Percentiles rank a stretch among this genome's conserved stretches.
phyloP scores from a whole-genome alignment of 2,329 filamentous ascomycete species.

The Cercospora berteroae region DNA sequence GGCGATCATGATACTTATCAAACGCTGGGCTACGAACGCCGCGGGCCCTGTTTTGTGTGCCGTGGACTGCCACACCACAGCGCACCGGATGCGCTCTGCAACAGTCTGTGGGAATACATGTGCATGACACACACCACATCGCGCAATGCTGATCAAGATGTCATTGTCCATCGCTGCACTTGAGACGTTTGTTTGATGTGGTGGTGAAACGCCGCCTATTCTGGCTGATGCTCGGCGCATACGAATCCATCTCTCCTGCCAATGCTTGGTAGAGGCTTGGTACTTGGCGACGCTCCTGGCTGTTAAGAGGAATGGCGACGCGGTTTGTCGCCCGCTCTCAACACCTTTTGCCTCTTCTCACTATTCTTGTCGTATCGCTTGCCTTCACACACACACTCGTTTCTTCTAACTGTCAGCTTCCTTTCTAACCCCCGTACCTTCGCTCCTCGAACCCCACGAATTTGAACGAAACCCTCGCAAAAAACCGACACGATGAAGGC shows the following conservation, averaged over 20 bases:
- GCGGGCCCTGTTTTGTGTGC: background rate
- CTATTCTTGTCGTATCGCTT: conserved; percentile 3
- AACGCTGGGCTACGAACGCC: background rate
- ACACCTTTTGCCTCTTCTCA: conserved; percentile 11
- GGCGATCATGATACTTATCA: background rate
- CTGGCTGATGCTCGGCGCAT: conserved; percentile 10
- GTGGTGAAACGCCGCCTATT: conserved; percentile 2
- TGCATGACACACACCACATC: background rate
- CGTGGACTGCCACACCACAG: background rate
- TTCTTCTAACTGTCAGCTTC: conserved; percentile 8
- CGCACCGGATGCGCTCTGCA: background rate
- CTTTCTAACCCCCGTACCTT: background rate
- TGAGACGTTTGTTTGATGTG: background rate
- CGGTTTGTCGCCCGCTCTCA: background rate
- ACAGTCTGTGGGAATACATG: background rate
- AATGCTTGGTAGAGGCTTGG: conserved; percentile 13
- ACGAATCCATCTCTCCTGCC: conserved; percentile 15
- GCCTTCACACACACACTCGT: conserved; percentile 2
- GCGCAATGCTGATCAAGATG: background rate
- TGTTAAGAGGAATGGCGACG: conserved; percentile 4
- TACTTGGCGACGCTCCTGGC: conserved; percentile 6
- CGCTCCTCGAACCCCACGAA: background rate
- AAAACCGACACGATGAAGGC: conserved; percentile 22
- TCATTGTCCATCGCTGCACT: background rate
- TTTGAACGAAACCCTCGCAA: background rate